Conservation (phyloP, 2,329 filamentous ascomycete species). For the Aspergillus hortae region DNA sequence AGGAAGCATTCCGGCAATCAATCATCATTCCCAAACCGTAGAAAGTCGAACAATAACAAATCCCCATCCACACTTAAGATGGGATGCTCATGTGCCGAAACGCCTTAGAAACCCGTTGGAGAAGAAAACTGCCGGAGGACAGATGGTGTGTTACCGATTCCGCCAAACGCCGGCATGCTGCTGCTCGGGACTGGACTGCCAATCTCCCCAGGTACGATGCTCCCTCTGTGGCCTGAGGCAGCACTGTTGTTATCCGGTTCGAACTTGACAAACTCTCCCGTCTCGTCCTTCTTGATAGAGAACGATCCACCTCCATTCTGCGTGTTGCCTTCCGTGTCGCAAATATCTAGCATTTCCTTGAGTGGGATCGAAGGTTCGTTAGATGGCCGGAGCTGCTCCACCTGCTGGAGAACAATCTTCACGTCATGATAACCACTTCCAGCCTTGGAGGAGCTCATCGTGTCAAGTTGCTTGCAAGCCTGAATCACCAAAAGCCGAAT, state of each 20-base stretch:
- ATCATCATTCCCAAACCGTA: background rate
- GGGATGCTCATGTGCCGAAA: constrained; percentile 14
- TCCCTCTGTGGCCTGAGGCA: constrained; percentile 39
- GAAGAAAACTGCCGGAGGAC: constrained; percentile 37
- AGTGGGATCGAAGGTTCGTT: constrained; percentile 55
- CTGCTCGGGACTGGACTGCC: constrained; percentile 60
- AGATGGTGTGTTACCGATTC: constrained; percentile 29
- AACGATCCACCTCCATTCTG: constrained; percentile 92
- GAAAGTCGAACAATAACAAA: constrained; percentile 9
- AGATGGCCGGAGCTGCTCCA: constrained; percentile 61
- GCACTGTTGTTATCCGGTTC: constrained; percentile 51
- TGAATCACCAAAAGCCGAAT: constrained; percentile 73
- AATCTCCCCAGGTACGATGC: constrained; percentile 61
- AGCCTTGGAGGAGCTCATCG: constrained; percentile 38
- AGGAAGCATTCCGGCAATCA: constrained; percentile 1
- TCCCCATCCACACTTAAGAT: constrained; percentile 6
- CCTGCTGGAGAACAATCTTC: constrained; percentile 58
- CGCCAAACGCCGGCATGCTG: constrained; percentile 37
- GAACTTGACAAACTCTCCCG: constrained; percentile 43
- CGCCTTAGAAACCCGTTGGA: constrained; percentile 32
- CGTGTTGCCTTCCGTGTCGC: constrained; percentile 82
- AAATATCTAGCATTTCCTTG: constrained; percentile 75
- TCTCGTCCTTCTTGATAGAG: constrained; percentile 57
- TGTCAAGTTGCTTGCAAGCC: constrained; percentile 66
- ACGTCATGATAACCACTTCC: constrained; percentile 68